Evolutionary conservation across 345 rosid species (phyloP).

Genomic region (Eutrema heterophyllum): DNA sequence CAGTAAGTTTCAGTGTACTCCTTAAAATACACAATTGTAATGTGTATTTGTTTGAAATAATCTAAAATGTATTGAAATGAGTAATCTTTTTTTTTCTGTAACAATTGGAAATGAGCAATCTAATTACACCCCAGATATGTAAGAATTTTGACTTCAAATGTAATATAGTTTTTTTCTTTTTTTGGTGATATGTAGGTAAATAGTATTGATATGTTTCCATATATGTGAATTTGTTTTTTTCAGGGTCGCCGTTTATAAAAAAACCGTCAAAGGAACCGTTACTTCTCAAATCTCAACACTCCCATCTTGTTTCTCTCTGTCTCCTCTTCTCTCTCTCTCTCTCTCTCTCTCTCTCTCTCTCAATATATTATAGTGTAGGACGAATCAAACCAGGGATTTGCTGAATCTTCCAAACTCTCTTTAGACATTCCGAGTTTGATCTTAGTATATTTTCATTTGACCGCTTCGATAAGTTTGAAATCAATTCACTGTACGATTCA

Average conservation of each 20-base stretch:
- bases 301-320: not conserved
- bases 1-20: no score
- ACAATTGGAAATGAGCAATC: not conserved
- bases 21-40: no score
- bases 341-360: conserved; percentile 7
- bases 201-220: conserved; percentile 1
- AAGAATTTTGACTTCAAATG: not conserved
- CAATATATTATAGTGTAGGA: not conserved
- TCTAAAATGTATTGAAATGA: no score
- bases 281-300: conserved; percentile 13
- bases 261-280: conserved; percentile 31
- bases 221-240: not conserved
- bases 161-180: not conserved
- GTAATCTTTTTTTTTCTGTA: not conserved
- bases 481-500: not conserved
- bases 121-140: not conserved
- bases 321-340: not conserved
- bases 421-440: not conserved
- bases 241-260: not conserved
- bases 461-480: not conserved
- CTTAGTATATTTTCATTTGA: not conserved
- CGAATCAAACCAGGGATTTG: not conserved
- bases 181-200: no score
- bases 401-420: not conserved
- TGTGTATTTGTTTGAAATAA: no score